Evolutionary conservation across 176 grass and related monocot species (phyloP), one percentile per base, ranked within the genome.

Genomic region (Zoysia pacifica): DNA sequence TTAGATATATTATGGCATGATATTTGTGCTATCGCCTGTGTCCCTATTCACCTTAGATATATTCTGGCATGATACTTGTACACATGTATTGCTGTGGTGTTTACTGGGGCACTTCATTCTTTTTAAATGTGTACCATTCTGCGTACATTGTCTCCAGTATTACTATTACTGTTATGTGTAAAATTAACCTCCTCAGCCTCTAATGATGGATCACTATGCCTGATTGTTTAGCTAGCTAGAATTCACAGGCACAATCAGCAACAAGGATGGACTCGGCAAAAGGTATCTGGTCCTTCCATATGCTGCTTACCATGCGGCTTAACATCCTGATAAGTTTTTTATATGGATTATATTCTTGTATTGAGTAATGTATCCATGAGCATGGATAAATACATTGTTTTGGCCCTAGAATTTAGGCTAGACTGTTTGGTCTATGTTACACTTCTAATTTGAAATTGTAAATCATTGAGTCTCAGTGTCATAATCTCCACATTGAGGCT

Each of bases 221-320:
- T 66, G 4, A 65, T 55, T 60, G 42, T 77, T 16, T 82, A 99
- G 97, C 85, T 99, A 53, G 61, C 90, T 74, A 89, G 97, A 88
- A 99, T 96, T 84, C 97, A 99, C 79, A 82, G 88, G 74, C 88
- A 86, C 47, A 91, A 87, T 81, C 88, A 83, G 68, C 86, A 82
- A 72, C 88, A 87, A 73, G 97, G 97, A 44, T 99, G 97, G 93
- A 99, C 97, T 42, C 90, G 97, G 3, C 97, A 99, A 90, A 99
- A 99, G 97, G 97, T 96, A 80, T 74, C 67, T 51, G 16, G 46
- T 79, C 62, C 50, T 75, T 61, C 28, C 51, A 12, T 73, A 43
- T 81, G 67, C 41, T 86, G 28, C 43, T 79, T 16, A 46, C 62
- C n/a, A 76, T 64, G 48, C 8, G 70, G 72, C 40, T 49, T 35